These are phyloP conservation scores for Gentiana dahurica DNA, from an alignment of 257 asterid species.

Conservation along the genomic window DNA sequence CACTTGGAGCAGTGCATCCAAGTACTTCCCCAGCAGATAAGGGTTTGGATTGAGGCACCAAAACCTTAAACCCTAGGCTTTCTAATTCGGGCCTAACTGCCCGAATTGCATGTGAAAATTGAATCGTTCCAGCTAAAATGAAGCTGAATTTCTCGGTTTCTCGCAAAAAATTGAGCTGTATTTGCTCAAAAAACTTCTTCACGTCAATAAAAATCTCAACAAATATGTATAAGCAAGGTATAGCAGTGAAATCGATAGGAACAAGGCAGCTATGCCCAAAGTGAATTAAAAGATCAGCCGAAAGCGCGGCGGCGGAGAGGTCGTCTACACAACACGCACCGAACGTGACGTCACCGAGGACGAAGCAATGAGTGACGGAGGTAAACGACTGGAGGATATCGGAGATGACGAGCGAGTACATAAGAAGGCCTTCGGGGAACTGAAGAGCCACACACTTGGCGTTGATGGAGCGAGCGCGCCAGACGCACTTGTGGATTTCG, in stretches of 20 bases:
- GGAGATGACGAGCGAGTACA: slow-evolving; percentile 78
- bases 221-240: slow-evolving; percentile 75
- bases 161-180: slow-evolving; percentile 46
- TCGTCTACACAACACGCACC: slow-evolving; percentile 97
- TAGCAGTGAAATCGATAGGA: slow-evolving; percentile 62
- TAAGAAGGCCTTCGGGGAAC: slow-evolving; percentile 86
- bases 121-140: slow-evolving; percentile 88
- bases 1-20: slow-evolving; percentile 90
- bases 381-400: slow-evolving; percentile 84
- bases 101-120: slow-evolving; percentile 71
- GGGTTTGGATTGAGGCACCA: slow-evolving; percentile 87
- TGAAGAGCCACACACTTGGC: slow-evolving; percentile 88
- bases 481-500: slow-evolving; percentile 87
- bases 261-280: slow-evolving; percentile 95
- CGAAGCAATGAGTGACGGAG: slow-evolving; percentile 55
- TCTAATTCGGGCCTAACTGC: slow-evolving; percentile 80
- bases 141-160: slow-evolving; percentile 23
- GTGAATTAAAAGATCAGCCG: slow-evolving; percentile 75
- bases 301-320: slow-evolving; percentile 83
- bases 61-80: slow-evolving; percentile 67
- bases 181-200: slow-evolving; percentile 40
- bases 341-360: slow-evolving; percentile 95
- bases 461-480: slow-evolving; percentile 55
- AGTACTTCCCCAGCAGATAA: slow-evolving; percentile 94
- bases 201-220: slow-evolving; percentile 72